phyloP scores from a whole-genome alignment of 495 filamentous ascomycete species.

The Penicillium turbatum region DNA sequence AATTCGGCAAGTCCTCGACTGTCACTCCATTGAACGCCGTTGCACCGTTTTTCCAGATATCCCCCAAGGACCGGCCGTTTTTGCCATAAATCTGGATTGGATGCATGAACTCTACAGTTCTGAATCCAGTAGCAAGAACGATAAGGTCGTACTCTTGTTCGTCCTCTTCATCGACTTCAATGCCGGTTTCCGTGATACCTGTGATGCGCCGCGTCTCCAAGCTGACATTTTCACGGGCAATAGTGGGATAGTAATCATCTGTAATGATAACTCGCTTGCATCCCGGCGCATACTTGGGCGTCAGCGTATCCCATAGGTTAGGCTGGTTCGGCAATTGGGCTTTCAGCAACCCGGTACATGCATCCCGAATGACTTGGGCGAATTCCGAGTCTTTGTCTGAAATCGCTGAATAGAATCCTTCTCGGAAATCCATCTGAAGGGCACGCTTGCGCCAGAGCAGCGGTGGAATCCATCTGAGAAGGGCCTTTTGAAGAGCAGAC shows the following conservation, averaged over 20 bases:
- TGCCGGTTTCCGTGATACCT: constrained; percentile 38
- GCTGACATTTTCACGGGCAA: constrained; percentile 39
- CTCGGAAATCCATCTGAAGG: constrained; percentile 45
- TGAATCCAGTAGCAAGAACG: constrained; percentile 54
- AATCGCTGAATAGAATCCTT: constrained; percentile 38
- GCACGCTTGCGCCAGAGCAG: constrained; percentile 46
- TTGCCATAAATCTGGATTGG: constrained; percentile 49
- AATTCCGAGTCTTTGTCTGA: constrained; percentile 31
- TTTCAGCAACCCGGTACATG: constrained; percentile 29
- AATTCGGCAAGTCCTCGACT: constrained; percentile 51
- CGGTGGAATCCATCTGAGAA: constrained; percentile 42
- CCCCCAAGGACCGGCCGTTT: constrained; percentile 35
- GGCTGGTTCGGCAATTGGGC: constrained; percentile 35
- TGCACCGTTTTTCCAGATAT: constrained; percentile 49
- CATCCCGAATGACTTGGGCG: constrained; percentile 29
- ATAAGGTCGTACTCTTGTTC: constrained; percentile 50
- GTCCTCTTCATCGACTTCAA: constrained; percentile 37
- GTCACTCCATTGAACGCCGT: constrained; percentile 45
- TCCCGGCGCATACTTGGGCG: constrained; percentile 48
- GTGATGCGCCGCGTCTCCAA: constrained; percentile 48
- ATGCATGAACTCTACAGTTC: constrained; percentile 51
- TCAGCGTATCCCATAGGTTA: constrained; percentile 46
- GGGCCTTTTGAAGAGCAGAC: constrained; percentile 30
- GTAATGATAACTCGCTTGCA: constrained; percentile 55
- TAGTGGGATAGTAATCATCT: constrained; percentile 52